These are phyloP conservation scores for Lactifluus echinatus DNA, from an alignment of 768 basidiomycete species.

Conservation along the genomic window DNA sequence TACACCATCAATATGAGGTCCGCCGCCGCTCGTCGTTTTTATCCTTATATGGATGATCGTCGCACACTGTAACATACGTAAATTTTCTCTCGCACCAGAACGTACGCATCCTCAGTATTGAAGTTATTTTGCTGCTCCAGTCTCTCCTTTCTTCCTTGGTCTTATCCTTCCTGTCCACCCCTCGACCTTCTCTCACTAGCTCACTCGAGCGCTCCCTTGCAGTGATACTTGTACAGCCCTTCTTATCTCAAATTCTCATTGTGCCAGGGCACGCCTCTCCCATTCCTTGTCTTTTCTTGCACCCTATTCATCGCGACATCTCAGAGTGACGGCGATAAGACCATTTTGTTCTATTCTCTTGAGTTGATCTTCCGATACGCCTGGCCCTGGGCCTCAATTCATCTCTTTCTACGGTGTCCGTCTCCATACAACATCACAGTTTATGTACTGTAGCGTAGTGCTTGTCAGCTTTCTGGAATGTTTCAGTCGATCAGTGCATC, in stretches of 20 bases:
- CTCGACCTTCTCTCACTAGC: not conserved
- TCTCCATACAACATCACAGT: conserved; percentile 21
- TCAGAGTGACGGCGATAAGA: conserved; percentile 17
- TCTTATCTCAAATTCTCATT: not conserved
- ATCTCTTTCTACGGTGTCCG: conserved; percentile 7
- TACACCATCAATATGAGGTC: not conserved
- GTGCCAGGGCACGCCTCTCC: conserved; percentile 7
- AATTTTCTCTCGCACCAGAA: conserved; percentile 10
- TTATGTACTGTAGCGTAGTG: conserved; percentile 30
- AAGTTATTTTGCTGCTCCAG: conserved; percentile 11
- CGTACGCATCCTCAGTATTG: conserved; percentile 11
- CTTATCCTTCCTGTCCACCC: not conserved
- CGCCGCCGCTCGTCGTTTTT: not conserved
- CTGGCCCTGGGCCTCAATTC: not conserved
- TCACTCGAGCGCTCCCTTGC: not conserved
- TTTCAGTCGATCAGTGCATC: conserved; percentile 6
- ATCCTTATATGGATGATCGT: conserved; percentile 17
- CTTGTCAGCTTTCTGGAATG: conserved; percentile 19
- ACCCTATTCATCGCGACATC: conserved; percentile 20
- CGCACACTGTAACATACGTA: conserved; percentile 14
- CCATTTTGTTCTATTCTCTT: conserved; percentile 2
- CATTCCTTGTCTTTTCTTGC: conserved; percentile 20
- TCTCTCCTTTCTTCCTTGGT: conserved; percentile 11
- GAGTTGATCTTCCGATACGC: conserved; percentile 17
- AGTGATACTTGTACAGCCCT: not conserved